phyloP scores from a whole-genome alignment of 768 basidiomycete genomes.

The Leccinum obscurum region DNA sequence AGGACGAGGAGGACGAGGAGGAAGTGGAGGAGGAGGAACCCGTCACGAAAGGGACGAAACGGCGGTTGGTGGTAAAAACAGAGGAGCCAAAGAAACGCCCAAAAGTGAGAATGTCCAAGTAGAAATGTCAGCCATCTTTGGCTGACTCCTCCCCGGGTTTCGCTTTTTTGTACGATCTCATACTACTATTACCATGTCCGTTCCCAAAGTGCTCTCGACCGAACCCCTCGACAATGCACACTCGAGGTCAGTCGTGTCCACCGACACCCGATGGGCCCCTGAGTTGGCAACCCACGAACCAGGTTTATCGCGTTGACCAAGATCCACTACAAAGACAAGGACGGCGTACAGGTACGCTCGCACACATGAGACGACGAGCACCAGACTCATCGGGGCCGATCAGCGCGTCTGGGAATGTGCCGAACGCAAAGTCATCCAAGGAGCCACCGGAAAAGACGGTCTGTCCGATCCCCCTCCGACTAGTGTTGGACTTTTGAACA shows the following conservation, averaged over 20 bases:
- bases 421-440: conserved; percentile 79
- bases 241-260: conserved; percentile 49
- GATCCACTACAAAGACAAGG: conserved; percentile 76
- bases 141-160: conserved; percentile 2
- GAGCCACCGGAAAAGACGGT: conserved; percentile 82
- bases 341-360: conserved; percentile 62
- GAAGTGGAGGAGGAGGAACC: neutral
- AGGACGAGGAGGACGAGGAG: neutral
- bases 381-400: neutral
- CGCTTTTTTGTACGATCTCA: conserved; percentile 3
- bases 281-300: conserved; percentile 1
- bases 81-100: conserved; percentile 23
- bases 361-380: neutral
- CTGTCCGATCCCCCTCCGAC: conserved; percentile 5
- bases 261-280: neutral
- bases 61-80: conserved; percentile 7
- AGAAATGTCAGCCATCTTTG: conserved; percentile 8
- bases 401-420: conserved; percentile 91
- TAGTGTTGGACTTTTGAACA: no score
- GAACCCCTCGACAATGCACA: conserved; percentile 53
- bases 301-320: conserved; percentile 89
- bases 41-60: conserved; percentile 10
- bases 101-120: neutral
- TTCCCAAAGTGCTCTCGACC: conserved; percentile 53
- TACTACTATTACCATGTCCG: conserved; percentile 27